phyloP scores from a whole-genome alignment of 805 yeast species.

The Nakazawaea laoshanensis region DNA sequence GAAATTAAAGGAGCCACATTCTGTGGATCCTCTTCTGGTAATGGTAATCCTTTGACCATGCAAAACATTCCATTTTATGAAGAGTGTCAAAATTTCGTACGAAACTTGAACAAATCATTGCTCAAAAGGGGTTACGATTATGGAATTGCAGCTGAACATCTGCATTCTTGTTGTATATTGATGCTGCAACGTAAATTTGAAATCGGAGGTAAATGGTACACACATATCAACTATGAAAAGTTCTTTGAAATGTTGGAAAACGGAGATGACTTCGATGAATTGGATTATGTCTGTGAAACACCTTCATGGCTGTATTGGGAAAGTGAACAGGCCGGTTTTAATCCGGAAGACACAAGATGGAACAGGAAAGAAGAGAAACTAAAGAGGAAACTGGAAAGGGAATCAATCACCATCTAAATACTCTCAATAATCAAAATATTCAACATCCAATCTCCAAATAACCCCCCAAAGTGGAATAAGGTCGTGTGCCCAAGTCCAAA shows the following conservation, averaged over 20 bases:
- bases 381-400: conserved; percentile 35
- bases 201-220: conserved; percentile 69
- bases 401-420: no score
- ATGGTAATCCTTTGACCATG: conserved; percentile 89
- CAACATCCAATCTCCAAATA: no score
- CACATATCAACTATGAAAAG: conserved; percentile 77
- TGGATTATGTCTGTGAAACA: conserved; percentile 76
- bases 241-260: conserved; percentile 55
- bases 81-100: conserved; percentile 75
- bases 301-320: conserved; percentile 94
- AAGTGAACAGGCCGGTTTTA: conserved; percentile 77
- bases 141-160: conserved; percentile 90
- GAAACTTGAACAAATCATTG: conserved; percentile 51
- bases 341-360: conserved; percentile 71
- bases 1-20: conserved; percentile 94
- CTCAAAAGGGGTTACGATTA: conserved; percentile 60
- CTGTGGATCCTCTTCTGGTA: conserved; percentile 80
- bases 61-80: conserved; percentile 92
- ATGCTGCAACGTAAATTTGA: conserved; percentile 71
- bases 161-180: conserved; percentile 87
- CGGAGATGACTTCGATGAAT: conserved; percentile 62
- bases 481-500: no score
- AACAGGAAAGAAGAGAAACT: conserved; percentile 55
- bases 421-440: no score
- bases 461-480: no score